phyloP scores from a whole-genome alignment of 768 basidiomycete species.

The Clavaria fumosa region DNA sequence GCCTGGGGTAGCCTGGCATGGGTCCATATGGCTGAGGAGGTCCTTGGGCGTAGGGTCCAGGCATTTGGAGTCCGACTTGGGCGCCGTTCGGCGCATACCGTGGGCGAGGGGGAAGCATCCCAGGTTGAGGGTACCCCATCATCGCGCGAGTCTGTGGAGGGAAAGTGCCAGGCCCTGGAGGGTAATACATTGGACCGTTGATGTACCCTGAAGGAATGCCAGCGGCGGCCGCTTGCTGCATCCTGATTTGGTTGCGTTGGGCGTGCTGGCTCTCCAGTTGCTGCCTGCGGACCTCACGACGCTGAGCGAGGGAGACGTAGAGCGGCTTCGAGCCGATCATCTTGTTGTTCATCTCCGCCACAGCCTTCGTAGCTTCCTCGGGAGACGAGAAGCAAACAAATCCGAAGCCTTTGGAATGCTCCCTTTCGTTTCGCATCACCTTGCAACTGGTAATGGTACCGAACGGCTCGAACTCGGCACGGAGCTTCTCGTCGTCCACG shows the following conservation, averaged over 20 bases:
- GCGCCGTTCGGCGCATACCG: slow-evolving; percentile 61
- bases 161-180: slow-evolving; percentile 65
- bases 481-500: slow-evolving; percentile 93
- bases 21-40: slow-evolving; percentile 60
- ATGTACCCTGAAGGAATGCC: slow-evolving; percentile 73
- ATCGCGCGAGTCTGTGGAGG: slow-evolving; percentile 66
- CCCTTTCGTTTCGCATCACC: slow-evolving; percentile 97
- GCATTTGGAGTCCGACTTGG: slow-evolving; percentile 65
- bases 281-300: slow-evolving; percentile 94
- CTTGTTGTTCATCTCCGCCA: slow-evolving; percentile 99
- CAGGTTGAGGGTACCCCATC: slow-evolving; percentile 74
- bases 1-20: slow-evolving; percentile 50
- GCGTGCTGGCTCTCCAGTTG: slow-evolving; percentile 98
- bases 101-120: slow-evolving; percentile 79
- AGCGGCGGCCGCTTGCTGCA: slow-evolving; percentile 89
- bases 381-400: slow-evolving; percentile 98
- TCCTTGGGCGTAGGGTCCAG: slow-evolving; percentile 53
- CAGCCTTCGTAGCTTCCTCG: slow-evolving; percentile 98
- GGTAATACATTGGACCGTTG: slow-evolving; percentile 77
- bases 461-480: slow-evolving; percentile 90
- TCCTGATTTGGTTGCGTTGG: slow-evolving; percentile 91
- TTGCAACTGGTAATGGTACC: slow-evolving; percentile 97
- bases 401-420: slow-evolving; percentile 88
- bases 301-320: slow-evolving; percentile 96
- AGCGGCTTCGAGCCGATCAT: slow-evolving; percentile 98